Evolutionary conservation across 352 stramenopile genomes (phyloP).

Genomic region (Globisporangium spinosum): DNA sequence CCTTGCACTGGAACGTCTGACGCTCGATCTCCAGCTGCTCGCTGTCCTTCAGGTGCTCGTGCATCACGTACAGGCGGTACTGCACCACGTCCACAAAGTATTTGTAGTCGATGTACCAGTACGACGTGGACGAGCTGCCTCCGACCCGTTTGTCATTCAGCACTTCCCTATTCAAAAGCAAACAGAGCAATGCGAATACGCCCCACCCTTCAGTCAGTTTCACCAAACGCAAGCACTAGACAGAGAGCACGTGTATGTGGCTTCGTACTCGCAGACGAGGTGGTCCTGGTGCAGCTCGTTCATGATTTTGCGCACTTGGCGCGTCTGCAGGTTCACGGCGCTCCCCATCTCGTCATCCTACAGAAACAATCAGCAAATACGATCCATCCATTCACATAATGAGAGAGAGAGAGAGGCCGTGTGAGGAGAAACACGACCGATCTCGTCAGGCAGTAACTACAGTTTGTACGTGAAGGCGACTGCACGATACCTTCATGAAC

Average conservation of each 20-base stretch:
- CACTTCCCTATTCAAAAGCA: slow-evolving; percentile 49
- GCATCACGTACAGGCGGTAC: slow-evolving; percentile 86
- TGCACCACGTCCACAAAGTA: slow-evolving; percentile 90
- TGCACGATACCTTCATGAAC: slow-evolving; percentile 71
- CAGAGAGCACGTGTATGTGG: neutral
- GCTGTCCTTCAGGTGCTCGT: slow-evolving; percentile 81
- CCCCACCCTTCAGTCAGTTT: neutral
- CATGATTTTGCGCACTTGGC: slow-evolving; percentile 88
- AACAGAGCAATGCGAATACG: neutral
- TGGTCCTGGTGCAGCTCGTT: slow-evolving; percentile 85
- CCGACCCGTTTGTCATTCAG: slow-evolving; percentile 83
- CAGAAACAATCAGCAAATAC: neutral
- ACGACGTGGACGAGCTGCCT: slow-evolving; percentile 84
- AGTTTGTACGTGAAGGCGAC: neutral
- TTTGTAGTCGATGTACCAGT: slow-evolving; percentile 93
- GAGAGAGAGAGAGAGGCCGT: neutral
- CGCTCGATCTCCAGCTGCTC: slow-evolving; percentile 86
- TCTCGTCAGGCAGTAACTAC: neutral
- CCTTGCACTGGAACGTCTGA: slow-evolving; percentile 84
- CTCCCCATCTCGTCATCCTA: slow-evolving; percentile 88
- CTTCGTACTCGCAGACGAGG: slow-evolving; percentile 75
- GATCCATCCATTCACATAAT: neutral
- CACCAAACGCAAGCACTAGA: neutral
- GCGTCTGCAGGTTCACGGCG: slow-evolving; percentile 84
- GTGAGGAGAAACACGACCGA: neutral